These are phyloP conservation scores for Cladosporium halotolerans DNA, from an alignment of 2,329 filamentous ascomycete species.

Conservation along the genomic window DNA sequence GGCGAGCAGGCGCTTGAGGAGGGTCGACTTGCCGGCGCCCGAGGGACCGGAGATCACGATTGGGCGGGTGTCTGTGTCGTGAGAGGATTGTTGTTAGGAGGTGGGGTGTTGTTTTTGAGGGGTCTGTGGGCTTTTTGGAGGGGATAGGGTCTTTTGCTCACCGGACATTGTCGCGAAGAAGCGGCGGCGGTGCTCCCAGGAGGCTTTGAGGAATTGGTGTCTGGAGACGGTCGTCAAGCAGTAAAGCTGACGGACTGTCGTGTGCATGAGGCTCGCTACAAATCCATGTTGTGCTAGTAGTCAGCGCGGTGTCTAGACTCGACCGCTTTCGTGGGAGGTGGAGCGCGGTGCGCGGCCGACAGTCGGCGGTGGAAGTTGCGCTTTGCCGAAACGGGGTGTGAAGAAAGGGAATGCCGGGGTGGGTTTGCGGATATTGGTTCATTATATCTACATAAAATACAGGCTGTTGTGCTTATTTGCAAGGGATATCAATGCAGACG, in stretches of 20 bases:
- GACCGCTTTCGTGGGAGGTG: background rate
- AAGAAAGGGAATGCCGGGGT: background rate
- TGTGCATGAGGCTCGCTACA: slow-evolving; percentile 1
- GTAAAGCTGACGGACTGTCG: slow-evolving; percentile 17
- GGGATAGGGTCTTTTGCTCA: slow-evolving; percentile 2
- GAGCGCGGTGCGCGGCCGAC: background rate
- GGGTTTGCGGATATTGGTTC: no score
- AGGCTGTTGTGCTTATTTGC: background rate
- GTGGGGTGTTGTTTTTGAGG: slow-evolving; percentile 1
- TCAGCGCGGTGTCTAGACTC: background rate
- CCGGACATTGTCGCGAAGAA: slow-evolving; percentile 16
- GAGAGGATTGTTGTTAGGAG: slow-evolving; percentile 4
- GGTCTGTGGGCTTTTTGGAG: background rate
- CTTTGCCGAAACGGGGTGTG: background rate
- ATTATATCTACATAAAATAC: no score
- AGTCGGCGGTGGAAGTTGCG: background rate
- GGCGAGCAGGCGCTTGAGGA: slow-evolving; percentile 65
- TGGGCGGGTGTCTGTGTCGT: slow-evolving; percentile 35
- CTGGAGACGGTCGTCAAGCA: slow-evolving; percentile 15
- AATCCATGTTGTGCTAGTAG: background rate
- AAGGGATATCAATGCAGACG: slow-evolving; percentile 4
- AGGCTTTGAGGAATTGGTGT: background rate
- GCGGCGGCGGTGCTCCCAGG: background rate
- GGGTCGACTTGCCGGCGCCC: slow-evolving; percentile 75
- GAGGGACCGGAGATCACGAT: slow-evolving; percentile 75